A percentile compares a stretch with the other conserved stretches of the same genome.
phyloP scores from a whole-genome alignment of 768 basidiomycete genomes.

The Amanita fuliginea region DNA sequence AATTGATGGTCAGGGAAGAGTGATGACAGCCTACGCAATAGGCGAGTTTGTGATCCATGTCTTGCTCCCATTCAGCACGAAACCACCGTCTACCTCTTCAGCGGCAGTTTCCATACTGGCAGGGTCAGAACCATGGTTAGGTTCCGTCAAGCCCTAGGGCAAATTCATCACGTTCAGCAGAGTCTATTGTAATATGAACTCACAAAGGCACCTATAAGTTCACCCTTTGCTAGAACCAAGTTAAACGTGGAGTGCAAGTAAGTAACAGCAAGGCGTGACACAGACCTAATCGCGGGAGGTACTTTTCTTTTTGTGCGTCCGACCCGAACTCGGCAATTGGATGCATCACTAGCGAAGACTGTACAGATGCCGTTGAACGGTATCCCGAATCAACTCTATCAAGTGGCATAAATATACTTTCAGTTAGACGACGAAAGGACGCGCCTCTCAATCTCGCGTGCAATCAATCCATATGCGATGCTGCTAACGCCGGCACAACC shows the following conservation, averaged over 20 bases:
- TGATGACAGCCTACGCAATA: conserved; percentile 50
- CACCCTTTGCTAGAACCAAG: conserved; percentile 55
- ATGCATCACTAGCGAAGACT: conserved; percentile 95
- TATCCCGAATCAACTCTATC: conserved; percentile 91
- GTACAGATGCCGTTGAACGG: conserved; percentile 89
- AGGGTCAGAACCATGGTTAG: conserved; percentile 95
- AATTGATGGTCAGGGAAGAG: conserved; percentile 5
- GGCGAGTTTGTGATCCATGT: conserved; percentile 97
- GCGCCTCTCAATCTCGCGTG: conserved; percentile 86
- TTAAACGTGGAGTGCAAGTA: background rate
- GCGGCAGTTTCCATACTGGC: conserved; percentile 96
- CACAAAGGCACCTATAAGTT: conserved; percentile 89
- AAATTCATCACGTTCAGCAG: background rate
- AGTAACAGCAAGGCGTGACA: background rate
- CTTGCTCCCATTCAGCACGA: conserved; percentile 82
- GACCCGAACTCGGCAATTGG: conserved; percentile 84
- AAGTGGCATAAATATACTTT: background rate
- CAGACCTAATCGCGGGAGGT: conserved; percentile 72
- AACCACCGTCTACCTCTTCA: conserved; percentile 76
- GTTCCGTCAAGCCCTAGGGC: conserved; percentile 82
- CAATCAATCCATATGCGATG: conserved; percentile 91
- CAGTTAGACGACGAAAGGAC: too few species aligned
- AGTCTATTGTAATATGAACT: conserved; percentile 17
- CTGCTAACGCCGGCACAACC: conserved; percentile 88
- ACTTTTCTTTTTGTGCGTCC: conserved; percentile 84